Evolutionary conservation across 345 rosid species (phyloP).

Genomic region (Toxicodendron radicans): DNA sequence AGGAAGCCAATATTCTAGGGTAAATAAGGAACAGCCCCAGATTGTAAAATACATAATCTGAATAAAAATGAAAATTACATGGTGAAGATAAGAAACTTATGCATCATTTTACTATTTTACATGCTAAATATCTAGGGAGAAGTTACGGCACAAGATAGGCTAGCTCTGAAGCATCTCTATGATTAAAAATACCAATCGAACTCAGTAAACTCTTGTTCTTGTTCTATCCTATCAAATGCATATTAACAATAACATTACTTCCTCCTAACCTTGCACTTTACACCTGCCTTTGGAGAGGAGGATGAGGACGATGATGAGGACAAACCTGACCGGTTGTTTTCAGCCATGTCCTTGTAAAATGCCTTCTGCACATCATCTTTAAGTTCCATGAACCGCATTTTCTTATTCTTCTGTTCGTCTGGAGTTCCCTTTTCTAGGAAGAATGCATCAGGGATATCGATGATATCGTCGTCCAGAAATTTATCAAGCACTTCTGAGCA

Average conservation of each 20-base stretch:
- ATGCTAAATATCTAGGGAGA: conserved; percentile 5
- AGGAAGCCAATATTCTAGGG: too few species aligned
- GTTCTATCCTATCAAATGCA: background rate
- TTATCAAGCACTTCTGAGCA: conserved; percentile 47
- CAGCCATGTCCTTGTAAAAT: conserved; percentile 43
- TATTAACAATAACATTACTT: background rate
- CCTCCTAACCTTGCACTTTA: conserved; percentile 15
- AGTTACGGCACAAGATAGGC: background rate
- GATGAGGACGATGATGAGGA: conserved; percentile 33
- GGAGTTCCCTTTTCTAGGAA: conserved; percentile 39
- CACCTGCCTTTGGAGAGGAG: conserved; percentile 26
- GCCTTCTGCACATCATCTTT: conserved; percentile 46
- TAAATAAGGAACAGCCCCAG: background rate
- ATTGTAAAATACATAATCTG: background rate
- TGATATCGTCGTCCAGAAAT: conserved; percentile 31
- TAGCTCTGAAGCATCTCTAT: background rate
- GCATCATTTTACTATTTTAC: background rate
- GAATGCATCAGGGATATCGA: conserved; percentile 28
- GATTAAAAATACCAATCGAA: background rate
- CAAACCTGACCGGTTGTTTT: conserved; percentile 19
- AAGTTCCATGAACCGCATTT: conserved; percentile 41
- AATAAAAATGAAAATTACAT: background rate
- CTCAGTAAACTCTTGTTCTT: background rate
- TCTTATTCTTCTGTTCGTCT: conserved; percentile 43
- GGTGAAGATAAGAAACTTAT: background rate